A percentile compares a stretch with the other conserved stretches of the same genome.
Evolutionary conservation across 208 protist genomes (phyloP).

Genomic region (Leishmania tarentolae): DNA sequence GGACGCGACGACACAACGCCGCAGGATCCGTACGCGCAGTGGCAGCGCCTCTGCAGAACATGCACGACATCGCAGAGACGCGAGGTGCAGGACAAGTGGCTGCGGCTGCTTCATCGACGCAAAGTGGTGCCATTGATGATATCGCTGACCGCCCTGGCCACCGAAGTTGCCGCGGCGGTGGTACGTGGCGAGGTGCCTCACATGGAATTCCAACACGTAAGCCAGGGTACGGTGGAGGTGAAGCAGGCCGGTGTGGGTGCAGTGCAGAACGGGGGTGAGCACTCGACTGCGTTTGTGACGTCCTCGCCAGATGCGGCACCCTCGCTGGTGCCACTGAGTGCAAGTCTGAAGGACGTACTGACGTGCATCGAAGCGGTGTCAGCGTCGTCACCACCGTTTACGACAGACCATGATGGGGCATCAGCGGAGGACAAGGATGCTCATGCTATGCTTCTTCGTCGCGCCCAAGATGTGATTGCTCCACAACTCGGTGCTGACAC

Average conservation of each 20-base stretch:
- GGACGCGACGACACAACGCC: neutral
- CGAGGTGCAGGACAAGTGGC: slow-evolving; percentile 56
- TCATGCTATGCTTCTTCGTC: neutral
- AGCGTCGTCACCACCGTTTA: neutral
- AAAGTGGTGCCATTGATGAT: slow-evolving; percentile 58
- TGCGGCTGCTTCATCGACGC: slow-evolving; percentile 66
- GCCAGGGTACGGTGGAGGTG: neutral
- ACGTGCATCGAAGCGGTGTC: neutral
- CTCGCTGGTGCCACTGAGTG: neutral
- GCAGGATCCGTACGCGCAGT: neutral
- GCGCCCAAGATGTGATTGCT: neutral
- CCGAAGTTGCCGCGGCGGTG: slow-evolving; percentile 34
- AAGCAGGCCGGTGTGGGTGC: neutral
- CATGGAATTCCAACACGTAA: neutral
- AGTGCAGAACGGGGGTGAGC: neutral
- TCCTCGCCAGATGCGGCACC: neutral
- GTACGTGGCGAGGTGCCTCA: slow-evolving; percentile 21
- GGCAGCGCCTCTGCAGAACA: slow-evolving; percentile 16
- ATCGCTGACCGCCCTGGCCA: slow-evolving; percentile 43
- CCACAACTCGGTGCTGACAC: neutral
- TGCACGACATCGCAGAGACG: slow-evolving; percentile 28
- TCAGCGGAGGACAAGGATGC: neutral
- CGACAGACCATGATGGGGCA: neutral
- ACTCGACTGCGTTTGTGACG: neutral
- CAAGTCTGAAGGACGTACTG: neutral